Percentiles rank a stretch among this genome's conserved stretches.
These are phyloP conservation scores for Moringa oleifera DNA, from an alignment of 345 rosid genomes.

Conservation along the genomic window DNA sequence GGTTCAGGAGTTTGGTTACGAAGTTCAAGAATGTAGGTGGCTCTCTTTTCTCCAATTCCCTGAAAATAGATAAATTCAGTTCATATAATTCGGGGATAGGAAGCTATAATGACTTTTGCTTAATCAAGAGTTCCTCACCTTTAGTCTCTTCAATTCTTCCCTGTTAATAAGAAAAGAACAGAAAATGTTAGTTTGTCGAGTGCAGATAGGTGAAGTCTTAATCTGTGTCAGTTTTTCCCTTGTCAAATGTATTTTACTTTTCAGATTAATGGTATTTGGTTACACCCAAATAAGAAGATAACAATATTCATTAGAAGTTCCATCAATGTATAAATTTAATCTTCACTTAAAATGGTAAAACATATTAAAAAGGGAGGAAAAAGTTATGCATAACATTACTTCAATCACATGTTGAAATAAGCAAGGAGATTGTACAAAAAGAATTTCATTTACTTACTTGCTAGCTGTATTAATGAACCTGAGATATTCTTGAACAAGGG, in stretches of 20 bases:
- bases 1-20: slow-evolving; percentile 60
- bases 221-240: neutral
- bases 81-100: neutral
- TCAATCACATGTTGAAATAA: neutral
- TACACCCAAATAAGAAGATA: neutral
- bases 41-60: slow-evolving; percentile 92
- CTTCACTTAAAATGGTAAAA: no score
- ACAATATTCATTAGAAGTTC: no score
- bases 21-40: slow-evolving; percentile 53
- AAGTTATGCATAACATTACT: no score
- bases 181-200: neutral
- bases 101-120: neutral
- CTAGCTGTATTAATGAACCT: slow-evolving; percentile 55
- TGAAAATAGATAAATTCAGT: slow-evolving; percentile 14
- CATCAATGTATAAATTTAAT: no score
- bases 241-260: neutral
- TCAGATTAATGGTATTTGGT: neutral
- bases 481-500: slow-evolving; percentile 56
- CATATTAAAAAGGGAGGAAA: neutral
- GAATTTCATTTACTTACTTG: slow-evolving; percentile 52
- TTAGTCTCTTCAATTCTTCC: slow-evolving; percentile 67
- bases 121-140: slow-evolving; percentile 38
- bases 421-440: neutral
- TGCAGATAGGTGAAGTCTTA: neutral
- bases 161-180: slow-evolving; percentile 24